phyloP scores from a whole-genome alignment of 148 eudicot genomes.

The Dysphania ambrosioides region DNA sequence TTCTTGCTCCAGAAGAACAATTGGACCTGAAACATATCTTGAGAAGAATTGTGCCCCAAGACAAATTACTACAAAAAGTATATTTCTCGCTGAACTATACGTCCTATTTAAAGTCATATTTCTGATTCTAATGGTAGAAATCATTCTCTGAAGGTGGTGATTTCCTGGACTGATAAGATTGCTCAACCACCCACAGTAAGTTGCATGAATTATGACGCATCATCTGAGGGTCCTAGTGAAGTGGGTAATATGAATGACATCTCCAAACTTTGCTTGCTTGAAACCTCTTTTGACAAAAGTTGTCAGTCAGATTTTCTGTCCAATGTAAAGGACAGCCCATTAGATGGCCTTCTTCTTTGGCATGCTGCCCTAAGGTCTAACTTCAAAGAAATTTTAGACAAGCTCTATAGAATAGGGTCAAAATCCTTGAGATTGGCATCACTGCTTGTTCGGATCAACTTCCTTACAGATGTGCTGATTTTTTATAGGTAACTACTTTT shows the following conservation, averaged over 20 bases:
- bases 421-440: constrained; percentile 39
- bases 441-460: constrained; percentile 50
- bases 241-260: constrained; percentile 33
- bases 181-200: constrained; percentile 26
- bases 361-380: constrained; percentile 59
- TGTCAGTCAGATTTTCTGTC: constrained; percentile 22
- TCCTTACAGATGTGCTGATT: constrained; percentile 60
- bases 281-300: constrained; percentile 26
- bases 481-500: constrained; percentile 56
- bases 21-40: constrained; percentile 48
- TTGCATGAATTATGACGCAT: constrained; percentile 24
- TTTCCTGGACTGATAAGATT: constrained; percentile 58
- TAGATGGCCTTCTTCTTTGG: constrained; percentile 57
- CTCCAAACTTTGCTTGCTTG: constrained; percentile 21
- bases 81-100: constrained; percentile 13
- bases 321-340: constrained; percentile 30
- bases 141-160: constrained; percentile 48
- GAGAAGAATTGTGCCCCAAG: constrained; percentile 55
- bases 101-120: constrained; percentile 14
- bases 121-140: constrained; percentile 19
- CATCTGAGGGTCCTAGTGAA: constrained; percentile 31
- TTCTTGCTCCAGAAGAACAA: constrained; percentile 62
- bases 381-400: constrained; percentile 44
- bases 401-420: constrained; percentile 46
- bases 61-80: constrained; percentile 59